A percentile compares a stretch with the other conserved stretches of the same genome.
These are phyloP conservation scores for Oryza glaberrima DNA, from an alignment of 176 grass and related monocot genomes.

Conservation along the genomic window DNA sequence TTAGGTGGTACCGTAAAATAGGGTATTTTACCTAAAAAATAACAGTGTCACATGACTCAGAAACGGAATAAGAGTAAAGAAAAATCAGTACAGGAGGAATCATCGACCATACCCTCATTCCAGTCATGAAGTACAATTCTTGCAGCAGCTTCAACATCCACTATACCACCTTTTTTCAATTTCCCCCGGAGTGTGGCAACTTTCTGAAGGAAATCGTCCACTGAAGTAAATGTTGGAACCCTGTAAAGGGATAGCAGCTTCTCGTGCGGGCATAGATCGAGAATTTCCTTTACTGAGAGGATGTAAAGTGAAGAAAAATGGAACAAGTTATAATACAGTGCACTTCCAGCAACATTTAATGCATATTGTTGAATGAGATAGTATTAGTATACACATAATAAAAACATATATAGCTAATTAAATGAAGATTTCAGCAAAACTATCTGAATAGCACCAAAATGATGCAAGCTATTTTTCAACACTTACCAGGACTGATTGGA, in stretches of 20 bases:
- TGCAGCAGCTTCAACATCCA: slow-evolving; percentile 86
- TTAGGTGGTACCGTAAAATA: slow-evolving; percentile 86
- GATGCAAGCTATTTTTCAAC: not conserved
- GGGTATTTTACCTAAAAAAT: slow-evolving; percentile 84
- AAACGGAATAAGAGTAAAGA: not conserved
- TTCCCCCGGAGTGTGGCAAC: slow-evolving; percentile 76
- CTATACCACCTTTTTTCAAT: slow-evolving; percentile 94
- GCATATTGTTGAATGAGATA: not conserved
- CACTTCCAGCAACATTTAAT: slow-evolving; percentile 23
- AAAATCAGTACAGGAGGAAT: slow-evolving; percentile 1
- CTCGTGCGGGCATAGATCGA: slow-evolving; percentile 74
- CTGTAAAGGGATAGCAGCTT: slow-evolving; percentile 86
- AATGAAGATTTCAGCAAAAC: not conserved
- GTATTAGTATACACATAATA: not conserved
- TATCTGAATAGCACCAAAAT: not conserved
- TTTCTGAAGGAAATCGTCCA: slow-evolving; percentile 93
- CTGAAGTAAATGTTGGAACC: slow-evolving; percentile 73
- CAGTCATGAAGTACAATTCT: slow-evolving; percentile 96
- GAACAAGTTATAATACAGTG: slow-evolving; percentile 9
- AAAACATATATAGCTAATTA: slow-evolving; percentile 1
- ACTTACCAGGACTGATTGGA: slow-evolving; percentile 75
- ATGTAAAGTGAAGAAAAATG: slow-evolving; percentile 7
- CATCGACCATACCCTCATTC: slow-evolving; percentile 75
- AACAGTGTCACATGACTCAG: not conserved
- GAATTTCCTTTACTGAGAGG: slow-evolving; percentile 85